Percentiles rank a stretch among this genome's conserved stretches.
Evolutionary conservation across 768 basidiomycete species (phyloP).

Genomic region (Clitopilus hobsonii): DNA sequence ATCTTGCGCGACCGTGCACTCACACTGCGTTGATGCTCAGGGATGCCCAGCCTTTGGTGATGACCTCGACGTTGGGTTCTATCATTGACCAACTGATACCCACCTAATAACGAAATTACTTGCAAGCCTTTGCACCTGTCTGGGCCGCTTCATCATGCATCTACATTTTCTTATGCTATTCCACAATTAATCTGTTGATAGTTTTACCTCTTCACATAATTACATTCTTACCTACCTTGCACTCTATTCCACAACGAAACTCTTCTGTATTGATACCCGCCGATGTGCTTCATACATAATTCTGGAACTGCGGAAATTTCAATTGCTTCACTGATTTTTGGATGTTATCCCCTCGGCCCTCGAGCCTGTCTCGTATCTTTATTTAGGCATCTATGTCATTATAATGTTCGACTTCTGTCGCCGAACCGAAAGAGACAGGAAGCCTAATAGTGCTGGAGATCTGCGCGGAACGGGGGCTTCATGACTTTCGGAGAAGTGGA

Average conservation of each 20-base stretch:
- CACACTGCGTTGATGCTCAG: constrained; percentile 27
- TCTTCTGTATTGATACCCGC: neutral
- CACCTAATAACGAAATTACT: too few species aligned
- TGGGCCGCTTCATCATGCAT: constrained; percentile 4
- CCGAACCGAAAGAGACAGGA: too few species aligned
- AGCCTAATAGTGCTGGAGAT: neutral
- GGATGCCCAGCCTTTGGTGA: constrained; percentile 42
- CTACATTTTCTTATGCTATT: neutral
- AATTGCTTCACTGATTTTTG: too few species aligned
- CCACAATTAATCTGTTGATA: neutral
- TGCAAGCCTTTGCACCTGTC: neutral
- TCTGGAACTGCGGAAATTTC: neutral
- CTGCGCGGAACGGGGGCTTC: neutral
- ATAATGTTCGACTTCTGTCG: too few species aligned
- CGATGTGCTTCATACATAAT: neutral
- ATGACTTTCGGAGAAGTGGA: neutral
- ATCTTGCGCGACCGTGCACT: neutral
- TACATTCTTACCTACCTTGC: neutral
- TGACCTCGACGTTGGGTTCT: constrained; percentile 28
- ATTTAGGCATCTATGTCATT: too few species aligned
- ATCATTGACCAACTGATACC: constrained; percentile 28
- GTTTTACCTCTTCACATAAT: neutral
- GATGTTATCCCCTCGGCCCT: too few species aligned
- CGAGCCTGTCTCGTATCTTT: too few species aligned
- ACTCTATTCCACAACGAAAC: neutral